Evolutionary conservation across 1,284 basidiomycete genomes (phyloP), one percentile per base, ranked within the genome.

Genomic region (Cryptococcus deneoformans): DNA sequence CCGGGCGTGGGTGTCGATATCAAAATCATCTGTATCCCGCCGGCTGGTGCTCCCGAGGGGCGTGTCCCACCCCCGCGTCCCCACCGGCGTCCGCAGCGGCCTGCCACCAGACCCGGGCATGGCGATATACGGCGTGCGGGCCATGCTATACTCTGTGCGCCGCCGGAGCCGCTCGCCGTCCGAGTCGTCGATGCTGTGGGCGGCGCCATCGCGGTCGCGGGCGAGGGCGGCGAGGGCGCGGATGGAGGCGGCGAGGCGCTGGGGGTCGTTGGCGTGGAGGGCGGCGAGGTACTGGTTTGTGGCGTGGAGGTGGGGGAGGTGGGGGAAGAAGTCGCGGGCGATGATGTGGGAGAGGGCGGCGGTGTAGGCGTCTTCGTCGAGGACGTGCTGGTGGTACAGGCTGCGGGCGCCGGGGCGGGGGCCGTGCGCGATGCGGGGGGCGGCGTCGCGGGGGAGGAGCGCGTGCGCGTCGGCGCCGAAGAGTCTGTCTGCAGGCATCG

Each of bases 321-420:
- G 90, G 0, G 0, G 95, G 71, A 98, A 99, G 82, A 98, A 99
- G 79, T 98, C 94, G 52, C 96, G 87, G 50, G 90, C 88, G 73
- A 99, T 97, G 72, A 99, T 96, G 51, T 87, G 84, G 2, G 91
- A 92, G n/a, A 99, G 82, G 0, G 90, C 89, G 52, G 85, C 85
- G 1, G 92, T 94, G 75, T 99, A 99, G 70, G 92, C 90, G 66
- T 98, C 93, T 80, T 99, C 95, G 53, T 75, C 70, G 3, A 76
- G 65, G 10, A 75, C 74, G 44, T 69, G 66, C 52, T 76, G 74
- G 12, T 67, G 63, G 53, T 75, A 76, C 61, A 76, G 58, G 53
- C 68, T 70, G 45, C 68, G 56, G 55, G 72, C 67, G 40, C 72
- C 73, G 24, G 57, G 46, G 38, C 59, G 58, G n/a, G n/a, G 74